These are phyloP conservation scores for Lachancea cidri DNA, from an alignment of 805 yeast species.

Conservation along the genomic window DNA sequence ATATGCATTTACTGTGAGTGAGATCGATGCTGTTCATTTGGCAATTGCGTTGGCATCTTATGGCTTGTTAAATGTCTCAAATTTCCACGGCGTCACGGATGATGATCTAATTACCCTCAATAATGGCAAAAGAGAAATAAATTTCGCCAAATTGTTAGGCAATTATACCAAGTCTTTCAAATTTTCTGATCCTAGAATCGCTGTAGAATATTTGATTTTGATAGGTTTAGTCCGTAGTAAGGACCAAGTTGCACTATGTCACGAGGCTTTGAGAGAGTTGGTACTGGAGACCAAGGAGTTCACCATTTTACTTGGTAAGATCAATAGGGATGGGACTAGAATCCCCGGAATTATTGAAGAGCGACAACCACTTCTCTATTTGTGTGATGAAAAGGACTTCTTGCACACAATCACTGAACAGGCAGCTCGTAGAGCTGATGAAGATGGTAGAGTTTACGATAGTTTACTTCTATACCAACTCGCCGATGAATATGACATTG, in stretches of 20 bases:
- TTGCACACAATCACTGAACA: slow-evolving; percentile 69
- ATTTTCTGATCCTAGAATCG: slow-evolving; percentile 80
- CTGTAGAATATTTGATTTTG: slow-evolving; percentile 80
- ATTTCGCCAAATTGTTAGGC: slow-evolving; percentile 63
- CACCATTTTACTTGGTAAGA: slow-evolving; percentile 74
- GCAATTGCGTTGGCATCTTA: slow-evolving; percentile 75
- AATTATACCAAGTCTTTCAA: slow-evolving; percentile 79
- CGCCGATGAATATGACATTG: slow-evolving; percentile 82
- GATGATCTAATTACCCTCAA: slow-evolving; percentile 37
- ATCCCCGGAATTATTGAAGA: slow-evolving; percentile 80
- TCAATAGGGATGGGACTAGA: slow-evolving; percentile 69
- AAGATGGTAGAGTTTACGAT: slow-evolving; percentile 84
- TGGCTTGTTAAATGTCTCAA: slow-evolving; percentile 55
- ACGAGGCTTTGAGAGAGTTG: slow-evolving; percentile 76
- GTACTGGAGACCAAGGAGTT: slow-evolving; percentile 85
- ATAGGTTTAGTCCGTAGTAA: slow-evolving; percentile 49
- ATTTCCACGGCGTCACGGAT: slow-evolving; percentile 23
- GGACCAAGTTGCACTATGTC: slow-evolving; percentile 53
- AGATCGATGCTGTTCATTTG: slow-evolving; percentile 84
- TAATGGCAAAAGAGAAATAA: slow-evolving; percentile 34
- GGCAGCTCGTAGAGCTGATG: slow-evolving; percentile 83
- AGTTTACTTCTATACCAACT: slow-evolving; percentile 82
- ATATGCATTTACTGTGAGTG: slow-evolving; percentile 49
- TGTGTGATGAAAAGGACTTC: slow-evolving; percentile 55
- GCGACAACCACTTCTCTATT: slow-evolving; percentile 58